Evolutionary conservation across 257 asterid genomes (phyloP).

Genomic region (Phtheirospermum japonicum): DNA sequence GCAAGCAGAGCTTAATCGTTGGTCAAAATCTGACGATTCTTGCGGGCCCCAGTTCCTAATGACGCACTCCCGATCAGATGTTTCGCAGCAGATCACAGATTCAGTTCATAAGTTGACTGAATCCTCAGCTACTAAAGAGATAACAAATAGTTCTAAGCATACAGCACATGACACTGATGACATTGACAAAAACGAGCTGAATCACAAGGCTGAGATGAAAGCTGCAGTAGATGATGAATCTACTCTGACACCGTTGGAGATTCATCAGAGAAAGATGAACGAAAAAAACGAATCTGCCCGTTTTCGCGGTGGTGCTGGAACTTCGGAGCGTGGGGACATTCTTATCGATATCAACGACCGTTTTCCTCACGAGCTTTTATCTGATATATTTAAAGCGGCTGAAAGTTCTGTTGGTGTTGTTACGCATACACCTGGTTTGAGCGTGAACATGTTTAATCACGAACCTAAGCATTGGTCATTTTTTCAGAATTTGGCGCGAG

Average conservation of each 20-base stretch:
- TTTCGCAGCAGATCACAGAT: slow-evolving; percentile 51
- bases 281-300: slow-evolving; percentile 28
- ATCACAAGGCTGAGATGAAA: slow-evolving; percentile 37
- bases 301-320: slow-evolving; percentile 25
- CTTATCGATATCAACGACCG: slow-evolving; percentile 78
- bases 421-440: slow-evolving; percentile 64
- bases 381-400: slow-evolving; percentile 58
- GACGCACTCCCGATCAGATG: slow-evolving; percentile 49
- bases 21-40: slow-evolving; percentile 78
- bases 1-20: slow-evolving; percentile 60
- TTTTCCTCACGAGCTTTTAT: slow-evolving; percentile 74
- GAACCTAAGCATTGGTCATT: slow-evolving; percentile 82
- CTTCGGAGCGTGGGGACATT: slow-evolving; percentile 61
- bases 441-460: slow-evolving; percentile 64
- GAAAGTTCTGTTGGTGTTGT: slow-evolving; percentile 45
- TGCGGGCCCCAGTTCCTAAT: slow-evolving; percentile 52
- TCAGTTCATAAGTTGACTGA: slow-evolving; percentile 47
- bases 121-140: slow-evolving; percentile 33
- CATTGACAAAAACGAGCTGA: slow-evolving; percentile 36
- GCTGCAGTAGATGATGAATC: slow-evolving; percentile 42
- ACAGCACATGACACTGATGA: slow-evolving; percentile 33
- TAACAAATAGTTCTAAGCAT: slow-evolving; percentile 30
- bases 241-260: slow-evolving; percentile 32
- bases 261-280: slow-evolving; percentile 36
- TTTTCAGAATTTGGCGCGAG: slow-evolving; percentile 73